phyloP scores from a whole-genome alignment of 129 eudicot genomes.

The Apium graveolens region DNA sequence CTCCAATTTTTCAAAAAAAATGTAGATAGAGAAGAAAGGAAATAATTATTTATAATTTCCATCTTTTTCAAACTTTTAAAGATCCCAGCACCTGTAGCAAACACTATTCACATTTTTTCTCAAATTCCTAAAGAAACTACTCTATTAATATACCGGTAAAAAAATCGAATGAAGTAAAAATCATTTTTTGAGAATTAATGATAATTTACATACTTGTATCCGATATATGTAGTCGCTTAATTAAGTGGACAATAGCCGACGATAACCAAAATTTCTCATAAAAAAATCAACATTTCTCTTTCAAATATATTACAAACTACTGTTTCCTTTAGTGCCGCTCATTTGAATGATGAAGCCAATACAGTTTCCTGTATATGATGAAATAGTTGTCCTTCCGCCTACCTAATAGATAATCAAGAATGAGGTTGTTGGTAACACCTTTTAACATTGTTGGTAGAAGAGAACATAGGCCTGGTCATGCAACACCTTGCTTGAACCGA shows the following conservation, averaged over 20 bases:
- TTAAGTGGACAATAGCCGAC: background rate
- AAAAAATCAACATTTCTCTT: background rate
- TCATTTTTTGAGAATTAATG: background rate
- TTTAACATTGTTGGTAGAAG: conserved; percentile 62
- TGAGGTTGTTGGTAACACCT: background rate
- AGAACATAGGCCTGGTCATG: conserved; percentile 91
- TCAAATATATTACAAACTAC: background rate
- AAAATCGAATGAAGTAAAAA: background rate
- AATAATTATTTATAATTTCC: too few species aligned
- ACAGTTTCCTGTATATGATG: background rate
- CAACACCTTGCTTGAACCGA: conserved; percentile 51
- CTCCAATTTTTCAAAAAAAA: too few species aligned
- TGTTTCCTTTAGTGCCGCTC: background rate
- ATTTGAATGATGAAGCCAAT: background rate
- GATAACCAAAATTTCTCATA: background rate
- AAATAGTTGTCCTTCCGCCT: background rate
- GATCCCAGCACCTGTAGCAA: too few species aligned
- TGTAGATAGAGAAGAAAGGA: too few species aligned
- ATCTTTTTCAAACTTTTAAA: too few species aligned
- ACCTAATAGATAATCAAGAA: background rate
- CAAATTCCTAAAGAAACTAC: too few species aligned
- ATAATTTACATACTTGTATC: background rate
- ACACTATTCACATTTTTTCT: too few species aligned
- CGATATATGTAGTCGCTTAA: background rate
- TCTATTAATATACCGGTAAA: background rate